Base-by-base conservation (phyloP, 768 basidiomycete genomes). In the Punctularia strigosozonata region DNA sequence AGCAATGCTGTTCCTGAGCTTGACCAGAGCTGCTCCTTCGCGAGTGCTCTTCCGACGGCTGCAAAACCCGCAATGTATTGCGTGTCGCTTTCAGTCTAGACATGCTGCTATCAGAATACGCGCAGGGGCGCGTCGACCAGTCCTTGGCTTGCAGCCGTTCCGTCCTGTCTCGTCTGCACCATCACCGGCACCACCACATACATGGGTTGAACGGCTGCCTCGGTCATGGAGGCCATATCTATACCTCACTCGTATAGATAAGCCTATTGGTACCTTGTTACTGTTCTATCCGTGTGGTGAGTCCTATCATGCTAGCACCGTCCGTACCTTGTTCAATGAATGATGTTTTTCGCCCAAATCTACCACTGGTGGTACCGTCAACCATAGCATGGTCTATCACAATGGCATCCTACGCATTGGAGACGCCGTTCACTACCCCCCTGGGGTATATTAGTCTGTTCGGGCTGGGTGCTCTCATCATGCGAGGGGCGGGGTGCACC, bases 401-500 rank as follows among this genome's bases (percentile, higher is more conserved):
- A 5, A 94, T 99, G 86, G 90, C 90, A 0, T 78, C 87, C 2
- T 92, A 91, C 49, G 80, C 86, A 8, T 60, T 77, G 6, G 65
- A 79, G 17, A 63, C 73, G 4, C 84, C 90, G 0, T 64, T 71
- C 33, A 69, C 73, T 2, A 71, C 68, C 0, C 84, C 88, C 13
- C 53, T 89, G 39, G 77, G 73, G 14, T 94, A 90, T 52, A 64
- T 88, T 34, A 62, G 74, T 24, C 63, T 98, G 2, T 98, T 98
- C 52, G 92, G 88, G 2, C 55, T 80, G 7, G 95, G 95, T 1
- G 91, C 95, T 1, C 48, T 95, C 31, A 71, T 98, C 37, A 99
- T 99, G 95, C 79, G 95, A 15, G 89, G 94, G 4, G 95, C 95
- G 17, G 95, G 95, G 3, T 99, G 95, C 59, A 97, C 89, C 3